These are phyloP conservation scores for Meredithiella fracta DNA, from an alignment of 2,329 filamentous ascomycete genomes.

Conservation along the genomic window DNA sequence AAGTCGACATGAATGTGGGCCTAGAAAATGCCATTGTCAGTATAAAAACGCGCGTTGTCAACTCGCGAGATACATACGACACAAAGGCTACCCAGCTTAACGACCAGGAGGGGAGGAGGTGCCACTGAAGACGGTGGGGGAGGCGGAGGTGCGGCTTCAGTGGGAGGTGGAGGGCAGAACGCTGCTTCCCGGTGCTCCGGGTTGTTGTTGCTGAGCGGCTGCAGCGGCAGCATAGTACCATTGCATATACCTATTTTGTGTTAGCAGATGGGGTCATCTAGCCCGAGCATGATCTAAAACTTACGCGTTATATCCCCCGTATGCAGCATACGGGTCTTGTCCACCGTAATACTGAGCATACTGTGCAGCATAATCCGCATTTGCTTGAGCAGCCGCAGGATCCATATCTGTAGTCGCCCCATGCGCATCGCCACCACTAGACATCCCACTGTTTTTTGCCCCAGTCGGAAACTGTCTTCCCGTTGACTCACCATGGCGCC, in stretches of 20 bases:
- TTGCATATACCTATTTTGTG: conserved; percentile 37
- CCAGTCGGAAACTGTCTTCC: conserved; percentile 9
- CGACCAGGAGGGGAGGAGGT: conserved; percentile 25
- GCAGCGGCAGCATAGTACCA: conserved; percentile 41
- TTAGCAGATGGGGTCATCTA: neutral
- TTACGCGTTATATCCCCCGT: conserved; percentile 72
- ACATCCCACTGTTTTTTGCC: conserved; percentile 22
- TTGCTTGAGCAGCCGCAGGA: conserved; percentile 6
- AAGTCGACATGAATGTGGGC: no score
- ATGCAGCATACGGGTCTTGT: conserved; percentile 73
- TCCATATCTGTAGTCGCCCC: conserved; percentile 14
- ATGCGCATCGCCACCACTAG: conserved; percentile 19
- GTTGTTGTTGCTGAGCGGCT: conserved; percentile 31
- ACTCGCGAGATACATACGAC: conserved; percentile 32
- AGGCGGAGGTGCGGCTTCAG: no score
- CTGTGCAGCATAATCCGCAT: conserved; percentile 55
- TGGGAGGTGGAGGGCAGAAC: neutral
- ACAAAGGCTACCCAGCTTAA: conserved; percentile 36
- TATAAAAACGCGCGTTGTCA: neutral
- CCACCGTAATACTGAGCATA: conserved; percentile 69
- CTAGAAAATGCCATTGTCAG: neutral
- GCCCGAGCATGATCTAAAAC: conserved; percentile 15
- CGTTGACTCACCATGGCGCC: neutral
- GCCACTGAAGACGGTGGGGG: conserved; percentile 20
- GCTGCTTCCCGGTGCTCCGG: neutral